Evolutionary conservation across 2,329 filamentous ascomycete genomes (phyloP), one percentile per base, ranked within the genome.

Genomic region (Albifimbria verrucaria): DNA sequence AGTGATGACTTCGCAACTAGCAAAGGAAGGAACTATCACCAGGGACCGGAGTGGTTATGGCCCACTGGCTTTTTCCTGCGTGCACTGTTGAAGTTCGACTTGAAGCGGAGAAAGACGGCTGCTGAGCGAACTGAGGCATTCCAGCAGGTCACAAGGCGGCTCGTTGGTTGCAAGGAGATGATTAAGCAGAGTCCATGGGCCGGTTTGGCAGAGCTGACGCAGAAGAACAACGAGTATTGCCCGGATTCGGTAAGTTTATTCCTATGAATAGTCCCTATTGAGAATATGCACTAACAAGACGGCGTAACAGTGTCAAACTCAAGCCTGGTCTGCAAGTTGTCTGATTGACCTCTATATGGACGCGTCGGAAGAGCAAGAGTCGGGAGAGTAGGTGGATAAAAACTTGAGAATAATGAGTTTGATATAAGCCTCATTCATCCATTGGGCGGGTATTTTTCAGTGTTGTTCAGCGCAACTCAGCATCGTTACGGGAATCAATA

Each of bases 31-130:
- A 99, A 97, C 72, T 99, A 99, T 73, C 94, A 99, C 71, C 93
- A 97, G 70, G 94, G 94, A 4, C 95, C 94, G 0, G 94, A 99
- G 70, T 99, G 94, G 94, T 76, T 97, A 22, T 99, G 94, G 94
- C 95, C 93, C 1, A 93, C 91, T 1, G 94, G 94, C 4, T 99
- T 92, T 77, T 99, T 96, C 79, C 78, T 97, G 21, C 86, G 95
- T 48, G 94, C 94, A 1, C 76, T 99, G 59, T 80, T 99, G 57
- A 89, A 92, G 69, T 97, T 97, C 65, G 92, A 97, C 68, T 75
- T 97, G 48, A 80, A 82, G 75, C 80, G 92, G 25, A 81, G 90
- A 48, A 62, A 60, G 32, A 72, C 71, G 2, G 60, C 68, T 0
- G 79, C 90, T 63, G 90, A 88, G 57, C 82, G 86, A 26, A 88